Evolutionary conservation across 257 asterid species (phyloP).

Genomic region (Leptodermis oblonga): DNA sequence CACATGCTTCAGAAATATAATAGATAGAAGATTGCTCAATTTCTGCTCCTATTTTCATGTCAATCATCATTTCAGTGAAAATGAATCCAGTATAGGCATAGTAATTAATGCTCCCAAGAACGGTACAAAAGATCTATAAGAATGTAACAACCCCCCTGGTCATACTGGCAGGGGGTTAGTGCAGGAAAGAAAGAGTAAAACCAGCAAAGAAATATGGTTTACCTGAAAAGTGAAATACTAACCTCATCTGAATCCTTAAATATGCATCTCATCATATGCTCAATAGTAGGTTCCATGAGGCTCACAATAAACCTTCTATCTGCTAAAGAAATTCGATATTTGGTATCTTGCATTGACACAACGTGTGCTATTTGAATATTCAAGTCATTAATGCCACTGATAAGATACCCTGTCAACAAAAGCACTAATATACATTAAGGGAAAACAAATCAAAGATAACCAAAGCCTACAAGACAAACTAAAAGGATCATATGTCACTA

Average conservation of each 20-base stretch:
- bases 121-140: constrained; percentile 12
- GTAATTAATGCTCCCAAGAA: not conserved
- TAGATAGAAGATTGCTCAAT: constrained; percentile 1
- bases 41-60: not conserved
- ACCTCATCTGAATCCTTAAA: constrained; percentile 69
- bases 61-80: not conserved
- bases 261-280: constrained; percentile 55
- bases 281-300: constrained; percentile 72
- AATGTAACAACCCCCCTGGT: not conserved
- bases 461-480: not conserved
- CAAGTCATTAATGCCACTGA: constrained; percentile 65
- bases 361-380: constrained; percentile 42
- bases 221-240: constrained; percentile 21
- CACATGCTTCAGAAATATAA: not conserved
- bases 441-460: not conserved
- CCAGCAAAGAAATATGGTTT: constrained; percentile 17
- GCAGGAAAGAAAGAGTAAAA: constrained; percentile 11
- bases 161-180: not conserved
- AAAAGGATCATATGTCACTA: not conserved
- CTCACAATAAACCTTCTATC: constrained; percentile 40
- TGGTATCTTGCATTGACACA: constrained; percentile 32
- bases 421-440: not conserved
- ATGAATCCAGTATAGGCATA: not conserved
- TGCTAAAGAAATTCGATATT: constrained; percentile 34
- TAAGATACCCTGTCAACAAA: constrained; percentile 56